Base-by-base conservation (phyloP, 331 rosid genomes). In the Acacia pycnantha region DNA sequence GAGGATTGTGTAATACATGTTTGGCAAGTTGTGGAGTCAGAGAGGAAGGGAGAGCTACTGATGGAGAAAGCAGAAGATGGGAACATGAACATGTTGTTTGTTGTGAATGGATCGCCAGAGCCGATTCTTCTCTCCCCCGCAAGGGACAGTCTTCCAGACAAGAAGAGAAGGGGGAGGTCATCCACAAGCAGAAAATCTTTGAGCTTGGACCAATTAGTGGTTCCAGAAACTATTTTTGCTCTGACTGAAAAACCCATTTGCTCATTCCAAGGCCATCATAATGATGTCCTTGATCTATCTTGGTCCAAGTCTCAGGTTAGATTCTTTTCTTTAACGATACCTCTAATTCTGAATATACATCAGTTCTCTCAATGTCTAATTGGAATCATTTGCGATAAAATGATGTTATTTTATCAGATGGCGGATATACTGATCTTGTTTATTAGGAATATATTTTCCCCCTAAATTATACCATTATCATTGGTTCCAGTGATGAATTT, bases 241-340 rank as follows among this genome's bases (percentile, higher is more conserved):
- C 90, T 91, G 37, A 79, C 90, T 41, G 97, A 92, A 44, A 94
- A 90, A 81, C 95, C 98, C 15, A 3, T 83, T 61, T 94, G 85
- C 87, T 90, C 98, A 48, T 94, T 94, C 68, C 82, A 89, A 86
- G 98, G 98, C 27, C 98, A 94, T 88, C 85, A 77, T 13, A 46
- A 89, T 83, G 97, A 87, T 77, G 98, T 94, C 80, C 98, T 94
- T 71, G 98, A 94, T 84, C 95, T 94, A 44, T 94, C 98, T 14
- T 94, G 97, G 98, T 94, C 98, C 89, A 94, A 90, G 84, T 92
- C 95, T 74, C 95, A 92, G 97, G 98, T 94, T 79, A 84, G 89
- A 35, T 79, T 66, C 82, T 65, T 6, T 78, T 70, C 11, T 80
- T 83, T 78, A 35, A 81, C 54, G 47, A 66, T 48, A 21, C 71